A percentile compares a stretch with the other conserved stretches of the same genome.
Evolutionary conservation across 2,329 filamentous ascomycete species (phyloP).

Genomic region (Trematosphaeria pertusa): DNA sequence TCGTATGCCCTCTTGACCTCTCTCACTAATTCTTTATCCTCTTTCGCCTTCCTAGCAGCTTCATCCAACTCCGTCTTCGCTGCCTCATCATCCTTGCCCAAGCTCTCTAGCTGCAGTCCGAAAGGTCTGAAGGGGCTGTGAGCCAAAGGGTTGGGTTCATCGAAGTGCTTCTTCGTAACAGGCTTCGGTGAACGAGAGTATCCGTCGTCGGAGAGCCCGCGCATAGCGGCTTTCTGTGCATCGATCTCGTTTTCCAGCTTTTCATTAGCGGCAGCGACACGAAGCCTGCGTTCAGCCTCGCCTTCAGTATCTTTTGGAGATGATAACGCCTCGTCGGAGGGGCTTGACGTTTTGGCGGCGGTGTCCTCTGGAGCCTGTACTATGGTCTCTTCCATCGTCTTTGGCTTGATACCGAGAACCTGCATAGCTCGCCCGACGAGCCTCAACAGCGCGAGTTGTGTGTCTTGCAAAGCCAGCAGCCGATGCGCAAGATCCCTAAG

Average conservation of each 20-base stretch:
- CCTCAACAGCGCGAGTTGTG: conserved; percentile 34
- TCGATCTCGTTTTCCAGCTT: conserved; percentile 36
- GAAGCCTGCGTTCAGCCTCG: conserved; percentile 12
- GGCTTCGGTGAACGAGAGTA: conserved; percentile 26
- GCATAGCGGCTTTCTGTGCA: conserved; percentile 35
- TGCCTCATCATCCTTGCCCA: conserved; percentile 25
- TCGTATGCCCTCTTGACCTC: conserved; percentile 36
- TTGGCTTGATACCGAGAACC: conserved; percentile 24
- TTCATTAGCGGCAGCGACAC: conserved; percentile 22
- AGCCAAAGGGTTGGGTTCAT: conserved; percentile 31
- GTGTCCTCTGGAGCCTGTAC: background rate
- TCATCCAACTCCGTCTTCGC: conserved; percentile 11
- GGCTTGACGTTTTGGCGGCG: background rate
- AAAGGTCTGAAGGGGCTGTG: conserved; percentile 44
- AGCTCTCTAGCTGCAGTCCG: conserved; percentile 29
- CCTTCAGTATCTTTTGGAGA: background rate
- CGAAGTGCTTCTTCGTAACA: conserved; percentile 17
- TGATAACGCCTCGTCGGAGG: background rate
- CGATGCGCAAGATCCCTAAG: conserved; percentile 32
- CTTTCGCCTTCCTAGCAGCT: conserved; percentile 15
- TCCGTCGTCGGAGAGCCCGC: conserved; percentile 38
- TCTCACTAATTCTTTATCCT: conserved; percentile 29
- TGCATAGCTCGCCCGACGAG: conserved; percentile 34
- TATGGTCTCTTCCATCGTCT: conserved; percentile 12
- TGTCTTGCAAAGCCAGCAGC: conserved; percentile 37